Base-by-base conservation (phyloP, 164 flowering plant genomes). In the Kalanchoe fedtschenkoi region DNA sequence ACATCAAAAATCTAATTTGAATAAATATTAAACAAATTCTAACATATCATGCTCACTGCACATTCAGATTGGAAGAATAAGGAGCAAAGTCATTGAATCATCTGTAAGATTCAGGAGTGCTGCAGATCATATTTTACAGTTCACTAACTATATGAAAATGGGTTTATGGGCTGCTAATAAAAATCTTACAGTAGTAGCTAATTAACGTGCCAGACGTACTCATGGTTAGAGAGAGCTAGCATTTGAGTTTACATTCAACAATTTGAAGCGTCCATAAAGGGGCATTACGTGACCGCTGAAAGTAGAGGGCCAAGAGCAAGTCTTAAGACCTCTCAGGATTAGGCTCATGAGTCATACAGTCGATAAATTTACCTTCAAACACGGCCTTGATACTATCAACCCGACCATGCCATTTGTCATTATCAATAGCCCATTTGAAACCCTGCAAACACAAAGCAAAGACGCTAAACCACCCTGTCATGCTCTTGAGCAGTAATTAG, bases 401-500 rank as follows among this genome's bases (percentile, higher is more conserved):
- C 65, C 97, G 83, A 71, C 70, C 96, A 35, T 95, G 93, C 95
- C 96, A 95, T 77, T 76, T 80, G 65, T 89, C 83, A 64, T 89
- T 79, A 24, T 91, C 99, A 58, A 91, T 69, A 56, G 97, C 97
- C 99, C 99, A 91, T 34, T 80, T 76, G 70, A 95, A 95, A 17
- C 93, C 95, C 97, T 91, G 60, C 71, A 73, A 68, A 6, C 24
- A 62, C 39, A 56, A 34, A 39, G 13, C 33, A 63, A 2, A 55
- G 42, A 34, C 22, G 56, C 33, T 43, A 15, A 53, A 32, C 17
- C 59, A 30, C 22, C 32, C 38, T 57, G 34, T 44, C 34, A 43
- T 5, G 22, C 6, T 60, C 58, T n/a, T 33, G 32, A 24, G 11
- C 51, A 44, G 22, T 5, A n/a, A 17, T 19, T 44, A 44, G 10